These are phyloP conservation scores for Aspergillus sergii DNA, from an alignment of 2,329 filamentous ascomycete species.

Conservation along the genomic window DNA sequence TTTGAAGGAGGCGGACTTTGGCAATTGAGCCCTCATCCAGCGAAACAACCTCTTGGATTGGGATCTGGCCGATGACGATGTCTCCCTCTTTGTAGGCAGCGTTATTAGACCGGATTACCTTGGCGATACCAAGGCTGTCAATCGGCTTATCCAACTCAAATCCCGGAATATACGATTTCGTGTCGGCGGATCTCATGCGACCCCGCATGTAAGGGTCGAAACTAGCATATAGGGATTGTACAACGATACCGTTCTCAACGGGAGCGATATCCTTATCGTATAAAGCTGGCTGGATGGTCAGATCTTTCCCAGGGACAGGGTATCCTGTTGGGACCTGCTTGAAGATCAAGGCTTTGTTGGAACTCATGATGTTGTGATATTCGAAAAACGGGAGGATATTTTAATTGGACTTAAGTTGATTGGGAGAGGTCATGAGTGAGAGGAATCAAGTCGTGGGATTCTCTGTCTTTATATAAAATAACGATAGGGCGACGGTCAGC, in stretches of 20 bases:
- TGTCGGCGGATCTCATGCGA: constrained; percentile 67
- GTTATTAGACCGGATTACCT: constrained; percentile 71
- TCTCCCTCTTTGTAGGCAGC: constrained; percentile 68
- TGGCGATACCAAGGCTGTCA: constrained; percentile 64
- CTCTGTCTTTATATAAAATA: background rate
- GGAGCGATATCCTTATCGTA: constrained; percentile 64
- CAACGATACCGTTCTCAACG: constrained; percentile 66
- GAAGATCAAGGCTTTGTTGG: constrained; percentile 76
- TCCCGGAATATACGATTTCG: constrained; percentile 68
- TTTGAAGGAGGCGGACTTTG: constrained; percentile 61
- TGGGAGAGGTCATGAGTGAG: background rate
- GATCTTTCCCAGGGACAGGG: constrained; percentile 71
- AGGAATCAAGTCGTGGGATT: background rate
- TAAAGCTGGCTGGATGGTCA: constrained; percentile 65
- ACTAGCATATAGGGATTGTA: constrained; percentile 72
- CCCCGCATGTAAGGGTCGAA: constrained; percentile 86
- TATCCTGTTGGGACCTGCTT: constrained; percentile 67
- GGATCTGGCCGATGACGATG: constrained; percentile 58
- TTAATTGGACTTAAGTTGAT: background rate
- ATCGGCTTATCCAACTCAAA: constrained; percentile 68
- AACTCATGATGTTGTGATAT: background rate
- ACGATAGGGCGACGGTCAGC: background rate
- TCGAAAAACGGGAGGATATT: background rate
- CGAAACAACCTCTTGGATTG: constrained; percentile 70
- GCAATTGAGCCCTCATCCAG: constrained; percentile 52